These are phyloP conservation scores for Tricholoma sp. DNA, from an alignment of 768 basidiomycete species.

Conservation along the genomic window DNA sequence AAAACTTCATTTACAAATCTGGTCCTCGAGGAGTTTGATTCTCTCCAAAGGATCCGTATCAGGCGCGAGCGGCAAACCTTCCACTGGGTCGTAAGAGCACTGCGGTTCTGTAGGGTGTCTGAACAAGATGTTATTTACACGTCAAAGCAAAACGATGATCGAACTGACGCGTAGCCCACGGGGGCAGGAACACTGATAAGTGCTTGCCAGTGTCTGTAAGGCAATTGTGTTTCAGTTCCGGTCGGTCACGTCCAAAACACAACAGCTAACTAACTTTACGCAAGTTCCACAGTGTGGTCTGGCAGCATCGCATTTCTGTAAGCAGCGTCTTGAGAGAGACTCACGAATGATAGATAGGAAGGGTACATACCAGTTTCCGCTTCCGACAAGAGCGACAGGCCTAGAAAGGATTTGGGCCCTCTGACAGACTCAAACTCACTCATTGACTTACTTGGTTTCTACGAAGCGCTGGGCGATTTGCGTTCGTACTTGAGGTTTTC, in stretches of 20 bases:
- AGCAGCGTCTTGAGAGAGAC: background rate
- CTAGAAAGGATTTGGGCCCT: slow-evolving; percentile 27
- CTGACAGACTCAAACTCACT: background rate
- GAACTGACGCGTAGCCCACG: slow-evolving; percentile 72
- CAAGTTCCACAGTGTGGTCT: slow-evolving; percentile 85
- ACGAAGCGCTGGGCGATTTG: slow-evolving; percentile 61
- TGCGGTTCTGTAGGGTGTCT: slow-evolving; percentile 85
- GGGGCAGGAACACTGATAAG: slow-evolving; percentile 81
- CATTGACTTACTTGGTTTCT: slow-evolving; percentile 61
- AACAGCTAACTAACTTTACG: slow-evolving; percentile 57
- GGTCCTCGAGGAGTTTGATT: slow-evolving; percentile 70
- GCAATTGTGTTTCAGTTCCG: background rate
- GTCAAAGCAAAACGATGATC: slow-evolving; percentile 3
- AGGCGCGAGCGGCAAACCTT: slow-evolving; percentile 70
- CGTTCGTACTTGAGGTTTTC: slow-evolving; percentile 44
- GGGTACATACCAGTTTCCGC: slow-evolving; percentile 65
- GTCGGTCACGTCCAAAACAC: background rate
- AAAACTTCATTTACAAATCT: slow-evolving; percentile 50
- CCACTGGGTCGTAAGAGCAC: slow-evolving; percentile 83
- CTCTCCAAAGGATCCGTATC: slow-evolving; percentile 78
- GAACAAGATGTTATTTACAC: slow-evolving; percentile 10
- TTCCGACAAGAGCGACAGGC: slow-evolving; percentile 81
- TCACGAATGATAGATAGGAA: background rate
- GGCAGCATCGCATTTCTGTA: slow-evolving; percentile 83
- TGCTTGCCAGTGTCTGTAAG: slow-evolving; percentile 70